Percentiles rank a stretch among this genome's conserved stretches.
Conservation (phyloP, 495 filamentous ascomycete species). For the Podospora bellae-mahoneyi region DNA sequence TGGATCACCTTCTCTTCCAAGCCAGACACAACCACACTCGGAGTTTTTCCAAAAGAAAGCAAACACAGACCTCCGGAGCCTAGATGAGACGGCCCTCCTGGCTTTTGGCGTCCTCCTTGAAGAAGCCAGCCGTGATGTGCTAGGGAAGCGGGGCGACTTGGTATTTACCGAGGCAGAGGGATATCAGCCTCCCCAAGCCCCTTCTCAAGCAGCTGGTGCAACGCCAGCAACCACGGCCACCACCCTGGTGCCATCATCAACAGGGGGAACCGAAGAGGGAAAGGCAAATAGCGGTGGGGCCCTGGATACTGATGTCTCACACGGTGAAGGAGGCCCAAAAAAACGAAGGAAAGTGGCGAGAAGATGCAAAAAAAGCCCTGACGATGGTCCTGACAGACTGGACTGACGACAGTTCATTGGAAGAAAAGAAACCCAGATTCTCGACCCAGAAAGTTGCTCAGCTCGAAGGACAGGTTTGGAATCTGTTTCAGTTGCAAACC, state of each 20-base stretch:
- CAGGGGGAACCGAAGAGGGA: not conserved
- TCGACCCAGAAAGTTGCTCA: not conserved
- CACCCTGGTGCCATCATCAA: not conserved
- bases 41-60: not conserved
- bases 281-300: not conserved
- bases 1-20: too few species aligned
- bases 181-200: not conserved
- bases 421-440: not conserved
- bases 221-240: not conserved
- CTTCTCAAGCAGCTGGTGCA: not conserved
- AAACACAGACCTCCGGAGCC: slow-evolving; percentile 54
- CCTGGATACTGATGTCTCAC: not conserved
- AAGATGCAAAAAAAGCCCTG: not conserved
- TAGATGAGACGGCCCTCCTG: slow-evolving; percentile 84
- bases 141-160: slow-evolving; percentile 71
- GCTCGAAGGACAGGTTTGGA: not conserved
- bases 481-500: not conserved
- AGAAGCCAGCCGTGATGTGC: slow-evolving; percentile 59
- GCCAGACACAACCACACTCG: not conserved
- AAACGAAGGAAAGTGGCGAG: not conserved
- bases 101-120: slow-evolving; percentile 80
- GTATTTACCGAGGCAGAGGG: slow-evolving; percentile 65
- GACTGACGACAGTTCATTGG: not conserved
- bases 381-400: not conserved
- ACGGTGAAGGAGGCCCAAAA: slow-evolving; percentile 4